Conservation (phyloP, 2,329 filamentous ascomycete genomes). For the Fusarium sp. region DNA sequence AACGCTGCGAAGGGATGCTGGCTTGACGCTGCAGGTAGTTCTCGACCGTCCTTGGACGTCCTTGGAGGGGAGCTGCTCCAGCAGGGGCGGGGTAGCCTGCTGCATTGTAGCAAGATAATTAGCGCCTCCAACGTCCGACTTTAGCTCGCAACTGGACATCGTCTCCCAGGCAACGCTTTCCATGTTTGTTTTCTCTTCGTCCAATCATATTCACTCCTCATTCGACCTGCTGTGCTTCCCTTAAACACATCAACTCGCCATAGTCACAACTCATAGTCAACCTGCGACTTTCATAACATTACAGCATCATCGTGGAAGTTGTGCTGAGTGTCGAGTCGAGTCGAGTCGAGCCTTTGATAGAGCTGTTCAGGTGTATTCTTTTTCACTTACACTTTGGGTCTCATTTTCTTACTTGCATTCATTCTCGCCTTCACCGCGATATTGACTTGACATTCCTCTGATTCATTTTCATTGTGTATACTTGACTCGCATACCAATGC, state of each 20-base stretch:
- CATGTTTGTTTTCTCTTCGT: constrained; percentile 50
- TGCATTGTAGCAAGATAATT: constrained; percentile 48
- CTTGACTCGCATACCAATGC: constrained; percentile 50
- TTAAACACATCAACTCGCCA: constrained; percentile 51
- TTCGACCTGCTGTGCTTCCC: constrained; percentile 42
- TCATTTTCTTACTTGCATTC: constrained; percentile 45
- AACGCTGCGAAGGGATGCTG: constrained; percentile 33
- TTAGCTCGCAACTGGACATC: constrained; percentile 20
- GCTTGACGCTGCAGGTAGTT: constrained; percentile 25
- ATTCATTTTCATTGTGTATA: constrained; percentile 40
- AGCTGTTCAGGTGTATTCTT: constrained; percentile 40
- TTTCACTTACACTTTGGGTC: constrained; percentile 43
- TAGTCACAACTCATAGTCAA: constrained; percentile 22
- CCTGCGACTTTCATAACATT: constrained; percentile 43
- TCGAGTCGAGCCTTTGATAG: constrained; percentile 41
- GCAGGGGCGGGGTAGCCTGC: constrained; percentile 46
- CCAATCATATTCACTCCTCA: constrained; percentile 46
- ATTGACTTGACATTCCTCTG: constrained; percentile 52
- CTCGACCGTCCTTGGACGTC: constrained; percentile 32
- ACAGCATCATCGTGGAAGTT: constrained; percentile 43
- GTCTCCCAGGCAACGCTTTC: constrained; percentile 47
- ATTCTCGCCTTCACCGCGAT: constrained; percentile 40
- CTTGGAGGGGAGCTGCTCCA: constrained; percentile 38
- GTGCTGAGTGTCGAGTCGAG: constrained; percentile 26
- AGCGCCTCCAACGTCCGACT: constrained; percentile 41